Percentiles rank a stretch among this genome's conserved stretches.
phyloP scores from a whole-genome alignment of 148 eudicot species.

The Vaccinium corymbosum region DNA sequence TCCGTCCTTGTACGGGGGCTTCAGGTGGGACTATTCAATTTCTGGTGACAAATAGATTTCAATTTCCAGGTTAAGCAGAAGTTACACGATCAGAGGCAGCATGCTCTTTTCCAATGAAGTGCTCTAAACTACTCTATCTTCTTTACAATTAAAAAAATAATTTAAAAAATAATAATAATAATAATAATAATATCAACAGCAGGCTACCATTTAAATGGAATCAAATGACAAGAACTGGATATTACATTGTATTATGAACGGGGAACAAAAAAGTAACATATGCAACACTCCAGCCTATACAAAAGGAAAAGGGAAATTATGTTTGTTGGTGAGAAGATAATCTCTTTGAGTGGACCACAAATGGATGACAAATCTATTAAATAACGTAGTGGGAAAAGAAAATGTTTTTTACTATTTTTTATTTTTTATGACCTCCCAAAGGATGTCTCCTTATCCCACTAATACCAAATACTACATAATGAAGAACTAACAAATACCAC shows the following conservation, averaged over 20 bases:
- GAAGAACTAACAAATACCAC: neutral
- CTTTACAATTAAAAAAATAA: too few relatives aligned
- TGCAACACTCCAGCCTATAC: neutral
- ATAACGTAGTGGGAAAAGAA: neutral
- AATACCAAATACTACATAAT: neutral
- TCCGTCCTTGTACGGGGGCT: too few relatives aligned
- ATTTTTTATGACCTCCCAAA: constrained; percentile 3
- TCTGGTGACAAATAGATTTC: neutral
- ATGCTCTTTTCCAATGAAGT: neutral
- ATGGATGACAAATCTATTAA: neutral
- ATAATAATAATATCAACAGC: too few relatives aligned
- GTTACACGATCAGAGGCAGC: neutral
- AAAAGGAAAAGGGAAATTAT: too few relatives aligned
- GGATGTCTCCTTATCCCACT: neutral
- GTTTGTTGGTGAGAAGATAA: neutral
- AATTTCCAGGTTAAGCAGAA: neutral
- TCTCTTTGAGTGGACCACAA: neutral
- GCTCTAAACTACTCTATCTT: neutral
- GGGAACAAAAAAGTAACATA: neutral
- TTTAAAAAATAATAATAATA: too few relatives aligned
- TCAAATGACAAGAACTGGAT: neutral
- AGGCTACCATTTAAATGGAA: neutral
- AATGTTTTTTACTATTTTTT: too few relatives aligned
- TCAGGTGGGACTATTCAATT: neutral
- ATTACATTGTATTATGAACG: neutral